phyloP scores from a whole-genome alignment of 805 yeast species.

The Ogataea sp. region DNA sequence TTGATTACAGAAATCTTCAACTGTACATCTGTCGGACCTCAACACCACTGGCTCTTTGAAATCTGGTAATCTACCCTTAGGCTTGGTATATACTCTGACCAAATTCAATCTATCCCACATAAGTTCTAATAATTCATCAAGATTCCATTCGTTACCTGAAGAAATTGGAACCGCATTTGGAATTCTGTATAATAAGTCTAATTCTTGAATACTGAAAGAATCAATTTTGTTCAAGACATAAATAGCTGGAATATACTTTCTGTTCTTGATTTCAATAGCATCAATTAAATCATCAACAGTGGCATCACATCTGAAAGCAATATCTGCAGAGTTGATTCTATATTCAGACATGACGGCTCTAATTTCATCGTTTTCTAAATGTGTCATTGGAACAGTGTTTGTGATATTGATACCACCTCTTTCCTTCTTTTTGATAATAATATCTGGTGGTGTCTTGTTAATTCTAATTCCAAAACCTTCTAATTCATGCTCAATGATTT shows the following conservation, averaged over 20 bases:
- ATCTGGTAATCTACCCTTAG: constrained; percentile 91
- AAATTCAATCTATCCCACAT: constrained; percentile 93
- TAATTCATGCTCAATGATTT: constrained; percentile 86
- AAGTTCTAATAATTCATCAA: constrained; percentile 85
- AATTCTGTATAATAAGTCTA: constrained; percentile 81
- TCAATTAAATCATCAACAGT: constrained; percentile 96
- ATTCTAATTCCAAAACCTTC: constrained; percentile 97
- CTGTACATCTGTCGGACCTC: constrained; percentile 72
- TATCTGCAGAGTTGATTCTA: constrained; percentile 90
- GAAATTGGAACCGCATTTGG: constrained; percentile 98
- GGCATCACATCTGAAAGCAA: constrained; percentile 95
- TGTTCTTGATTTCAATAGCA: constrained; percentile 79
- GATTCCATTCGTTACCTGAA: constrained; percentile 93
- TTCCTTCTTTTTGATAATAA: constrained; percentile 84
- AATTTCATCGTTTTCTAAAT: constrained; percentile 86
- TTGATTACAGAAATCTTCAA: constrained; percentile 93
- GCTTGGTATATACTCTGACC: constrained; percentile 95
- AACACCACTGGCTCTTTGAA: constrained; percentile 92
- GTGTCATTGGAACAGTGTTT: constrained; percentile 87
- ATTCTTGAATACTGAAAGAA: constrained; percentile 87
- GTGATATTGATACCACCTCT: constrained; percentile 94
- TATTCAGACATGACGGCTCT: constrained; percentile 95
- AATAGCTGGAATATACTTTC: constrained; percentile 92
- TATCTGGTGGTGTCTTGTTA: constrained; percentile 89
- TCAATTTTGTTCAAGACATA: constrained; percentile 95